Evolutionary conservation across 768 basidiomycete genomes (phyloP), one percentile per base, ranked within the genome.

Genomic region (Pseudohyphozyma bogoriensis): DNA sequence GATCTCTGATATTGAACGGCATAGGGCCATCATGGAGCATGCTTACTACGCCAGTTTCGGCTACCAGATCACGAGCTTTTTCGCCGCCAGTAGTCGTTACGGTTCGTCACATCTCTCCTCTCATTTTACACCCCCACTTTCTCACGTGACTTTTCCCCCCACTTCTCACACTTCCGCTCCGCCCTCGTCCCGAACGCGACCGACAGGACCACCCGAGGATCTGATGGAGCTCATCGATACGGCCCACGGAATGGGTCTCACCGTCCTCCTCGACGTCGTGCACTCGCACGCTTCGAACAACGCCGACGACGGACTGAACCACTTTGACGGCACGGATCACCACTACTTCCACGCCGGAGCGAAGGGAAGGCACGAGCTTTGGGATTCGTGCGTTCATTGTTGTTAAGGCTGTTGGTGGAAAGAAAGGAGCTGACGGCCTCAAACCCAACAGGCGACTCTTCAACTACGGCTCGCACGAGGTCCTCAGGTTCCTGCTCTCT

Each of bases 251-350:
- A 80, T 96, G 80, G 93, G 91, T 10, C 75, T 99, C 60, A 85
- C 86, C 3, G 89, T 99, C 42, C 83, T 99, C 50, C 83, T 99
- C 51, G 95, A 99, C 70, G 82, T 99, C 55, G 93, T 99, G 0
- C 95, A 99, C 75, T 95, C 90, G 22, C 95, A 99, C 76, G 93
- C 95, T 4, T 91, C 86, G 79, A 99, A 96, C 76, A 99, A 99
- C 71, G 85, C 93, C 39, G 79, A 90, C 46, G 95, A 99, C 70
- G 95, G 95, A 40, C 75, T 99, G 54, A 99, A 97, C 73, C 78
- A 83, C 71, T 99, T 95, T 70, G 95, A 99, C 69, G 95, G 95
- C n/a, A 85, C 87, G 4, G 95, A 96, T 74, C 90, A 96, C 73
- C 82, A 82, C 35, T 99, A 97, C 77, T 99, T 99, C 80, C 95